phyloP scores from a whole-genome alignment of 257 asterid genomes.

The Solanum paucissectum region DNA sequence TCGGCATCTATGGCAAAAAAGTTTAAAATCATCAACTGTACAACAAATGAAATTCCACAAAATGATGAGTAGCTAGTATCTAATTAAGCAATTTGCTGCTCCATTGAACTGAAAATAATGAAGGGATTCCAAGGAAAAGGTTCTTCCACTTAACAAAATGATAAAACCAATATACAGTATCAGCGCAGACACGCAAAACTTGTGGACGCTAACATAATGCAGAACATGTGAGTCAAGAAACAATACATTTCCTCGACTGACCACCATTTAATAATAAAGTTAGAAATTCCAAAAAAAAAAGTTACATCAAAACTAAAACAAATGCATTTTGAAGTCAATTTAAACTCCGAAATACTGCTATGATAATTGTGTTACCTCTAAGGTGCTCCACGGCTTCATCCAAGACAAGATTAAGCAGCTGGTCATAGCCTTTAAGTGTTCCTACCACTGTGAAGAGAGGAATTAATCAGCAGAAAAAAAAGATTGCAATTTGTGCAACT shows the following conservation, averaged over 20 bases:
- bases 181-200: neutral
- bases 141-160: neutral
- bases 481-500: neutral
- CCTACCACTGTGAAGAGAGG: constrained; percentile 66
- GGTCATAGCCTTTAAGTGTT: constrained; percentile 94
- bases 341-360: neutral
- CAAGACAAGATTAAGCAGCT: constrained; percentile 90
- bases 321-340: neutral
- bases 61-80: neutral
- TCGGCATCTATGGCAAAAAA: constrained; percentile 53
- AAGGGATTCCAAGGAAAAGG: neutral
- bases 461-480: neutral
- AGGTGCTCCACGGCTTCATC: constrained; percentile 90
- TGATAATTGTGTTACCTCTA: constrained; percentile 42
- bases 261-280: neutral
- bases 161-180: neutral
- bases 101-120: neutral
- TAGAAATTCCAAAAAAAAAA: neutral
- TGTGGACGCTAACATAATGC: neutral
- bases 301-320: neutral
- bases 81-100: neutral
- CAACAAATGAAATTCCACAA: neutral
- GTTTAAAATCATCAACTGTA: neutral
- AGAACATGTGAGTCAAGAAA: neutral
- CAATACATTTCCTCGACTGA: neutral